Conservation (phyloP, 805 yeast genomes). For the Yarrowia keelungensis region DNA sequence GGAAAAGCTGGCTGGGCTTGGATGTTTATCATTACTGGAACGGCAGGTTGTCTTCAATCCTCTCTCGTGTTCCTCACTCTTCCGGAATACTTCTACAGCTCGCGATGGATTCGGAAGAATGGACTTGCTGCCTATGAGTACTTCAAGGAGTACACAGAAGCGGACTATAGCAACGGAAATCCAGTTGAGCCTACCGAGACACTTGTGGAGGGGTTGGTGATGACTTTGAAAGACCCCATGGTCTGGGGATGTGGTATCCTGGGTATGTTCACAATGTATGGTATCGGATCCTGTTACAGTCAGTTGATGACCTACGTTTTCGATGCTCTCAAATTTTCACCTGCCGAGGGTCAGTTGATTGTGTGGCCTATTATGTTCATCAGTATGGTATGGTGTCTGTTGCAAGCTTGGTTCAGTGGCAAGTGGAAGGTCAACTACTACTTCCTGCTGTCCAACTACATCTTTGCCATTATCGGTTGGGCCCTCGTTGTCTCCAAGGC, state of each 20-base stretch:
- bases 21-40: conserved; percentile 19
- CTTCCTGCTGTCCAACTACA: conserved; percentile 14
- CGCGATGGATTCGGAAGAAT: not conserved
- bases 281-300: not conserved
- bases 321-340: not conserved
- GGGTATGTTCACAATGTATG: conserved; percentile 9
- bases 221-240: conserved; percentile 4
- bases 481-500: not conserved
- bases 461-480: not conserved
- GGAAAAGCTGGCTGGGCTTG: conserved; percentile 19
- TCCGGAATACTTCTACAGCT: conserved; percentile 5
- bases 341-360: conserved; percentile 7
- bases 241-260: not conserved
- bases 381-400: conserved; percentile 12
- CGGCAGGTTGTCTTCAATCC: conserved; percentile 8
- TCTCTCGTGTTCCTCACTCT: not conserved
- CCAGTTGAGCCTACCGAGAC: conserved; percentile 14
- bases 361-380: conserved; percentile 7
- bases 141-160: conserved; percentile 11
- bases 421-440: not conserved
- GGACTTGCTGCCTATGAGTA: conserved; percentile 2
- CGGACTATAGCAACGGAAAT: not conserved
- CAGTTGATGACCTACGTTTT: not conserved
- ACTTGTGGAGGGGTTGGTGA: not conserved
- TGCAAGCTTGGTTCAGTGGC: conserved; percentile 8